Conservation (phyloP, 2,329 filamentous ascomycete species). For the Rhynchosporium secalis region DNA sequence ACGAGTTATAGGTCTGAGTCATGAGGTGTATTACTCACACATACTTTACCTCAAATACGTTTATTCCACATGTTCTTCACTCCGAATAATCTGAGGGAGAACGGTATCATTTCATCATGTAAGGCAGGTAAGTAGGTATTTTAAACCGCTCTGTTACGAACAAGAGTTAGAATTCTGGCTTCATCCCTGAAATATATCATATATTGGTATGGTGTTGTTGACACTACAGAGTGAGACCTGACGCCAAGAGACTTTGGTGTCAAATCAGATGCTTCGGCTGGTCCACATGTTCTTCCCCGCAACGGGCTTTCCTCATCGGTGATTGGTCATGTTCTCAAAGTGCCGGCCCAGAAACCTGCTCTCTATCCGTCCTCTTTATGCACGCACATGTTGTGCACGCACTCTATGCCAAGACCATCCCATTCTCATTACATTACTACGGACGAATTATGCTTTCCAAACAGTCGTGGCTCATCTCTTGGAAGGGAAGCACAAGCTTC, state of each 20-base stretch:
- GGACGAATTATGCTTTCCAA: conserved; percentile 10
- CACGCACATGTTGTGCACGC: not conserved
- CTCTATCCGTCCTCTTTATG: not conserved
- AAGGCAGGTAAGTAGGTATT: no score
- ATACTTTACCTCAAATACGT: no score
- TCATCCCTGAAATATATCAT: no score
- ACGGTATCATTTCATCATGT: no score
- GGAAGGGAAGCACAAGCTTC: not conserved
- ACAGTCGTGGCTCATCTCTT: conserved; percentile 1
- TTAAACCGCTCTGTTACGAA: no score
- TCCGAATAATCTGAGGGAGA: no score
- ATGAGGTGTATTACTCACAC: no score
- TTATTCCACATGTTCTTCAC: no score
- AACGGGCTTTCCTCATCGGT: not conserved
- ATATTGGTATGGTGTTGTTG: no score
- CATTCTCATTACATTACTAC: not conserved
- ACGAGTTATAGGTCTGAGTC: no score
- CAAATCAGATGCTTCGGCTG: not conserved
- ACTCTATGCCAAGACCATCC: not conserved
- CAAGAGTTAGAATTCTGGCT: no score
- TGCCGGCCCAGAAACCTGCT: not conserved
- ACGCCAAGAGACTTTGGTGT: not conserved
- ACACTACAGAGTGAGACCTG: not conserved
- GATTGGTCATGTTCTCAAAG: not conserved
- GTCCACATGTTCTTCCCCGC: conserved; percentile 1